Evolutionary conservation across 441 rosid species (phyloP).

Genomic region (Cnidoscolus chayamansa): DNA sequence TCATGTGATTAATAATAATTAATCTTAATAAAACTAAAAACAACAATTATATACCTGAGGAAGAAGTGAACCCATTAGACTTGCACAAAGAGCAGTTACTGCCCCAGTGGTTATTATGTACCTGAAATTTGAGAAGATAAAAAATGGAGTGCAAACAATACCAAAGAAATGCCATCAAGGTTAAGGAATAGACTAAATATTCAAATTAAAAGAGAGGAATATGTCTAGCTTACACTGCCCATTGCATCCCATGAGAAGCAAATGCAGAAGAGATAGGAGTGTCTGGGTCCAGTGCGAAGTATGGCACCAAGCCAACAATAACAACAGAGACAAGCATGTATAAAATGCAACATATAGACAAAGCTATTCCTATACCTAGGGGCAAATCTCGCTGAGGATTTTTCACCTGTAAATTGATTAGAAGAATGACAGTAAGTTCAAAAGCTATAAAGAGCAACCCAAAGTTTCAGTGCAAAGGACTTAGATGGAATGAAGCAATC

Average conservation of each 20-base stretch:
- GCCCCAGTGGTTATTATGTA: conserved; percentile 75
- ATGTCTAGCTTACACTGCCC: conserved; percentile 73
- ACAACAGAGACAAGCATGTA: conserved; percentile 87
- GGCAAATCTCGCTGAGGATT: conserved; percentile 84
- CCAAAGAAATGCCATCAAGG: neutral
- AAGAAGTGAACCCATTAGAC: conserved; percentile 76
- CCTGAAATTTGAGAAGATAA: conserved; percentile 33
- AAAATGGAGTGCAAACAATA: conserved; percentile 2
- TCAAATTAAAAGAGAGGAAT: conserved; percentile 16
- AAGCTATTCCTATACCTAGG: conserved; percentile 70
- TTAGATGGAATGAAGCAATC: neutral
- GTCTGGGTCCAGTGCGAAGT: conserved; percentile 73
- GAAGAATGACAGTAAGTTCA: neutral
- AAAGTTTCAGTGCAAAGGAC: neutral
- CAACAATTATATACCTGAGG: conserved; percentile 53
- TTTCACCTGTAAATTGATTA: conserved; percentile 48
- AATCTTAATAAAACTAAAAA: neutral
- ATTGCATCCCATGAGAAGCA: conserved; percentile 82
- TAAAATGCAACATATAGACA: conserved; percentile 64
- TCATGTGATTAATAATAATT: neutral
- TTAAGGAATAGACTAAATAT: conserved; percentile 4
- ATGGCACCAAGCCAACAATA: conserved; percentile 82
- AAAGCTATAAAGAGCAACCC: neutral
- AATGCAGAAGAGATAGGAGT: conserved; percentile 91
- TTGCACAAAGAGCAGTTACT: conserved; percentile 73